Base-by-base conservation (phyloP, 495 filamentous ascomycete genomes). In the Penicillium roqueforti region DNA sequence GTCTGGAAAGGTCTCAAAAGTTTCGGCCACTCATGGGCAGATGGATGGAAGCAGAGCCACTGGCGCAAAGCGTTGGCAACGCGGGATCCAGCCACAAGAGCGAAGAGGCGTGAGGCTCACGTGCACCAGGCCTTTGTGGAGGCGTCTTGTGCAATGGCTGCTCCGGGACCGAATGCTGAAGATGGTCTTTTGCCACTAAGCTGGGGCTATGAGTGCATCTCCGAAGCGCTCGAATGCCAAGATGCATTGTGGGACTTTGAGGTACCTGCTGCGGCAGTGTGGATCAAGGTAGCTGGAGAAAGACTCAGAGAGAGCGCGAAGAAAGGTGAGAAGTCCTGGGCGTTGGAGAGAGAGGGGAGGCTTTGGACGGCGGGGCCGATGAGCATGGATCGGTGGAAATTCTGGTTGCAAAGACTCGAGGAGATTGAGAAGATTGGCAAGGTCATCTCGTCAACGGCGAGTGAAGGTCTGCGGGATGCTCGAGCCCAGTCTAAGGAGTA, bases 301-400 rank as follows among this genome's bases (percentile, higher is more conserved):
- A 51, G 48, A 41, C 22, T 51, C 48, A 51, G 23, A 40, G 48
- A 51, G 22, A 37, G 48, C 37, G 48, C 48, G 36, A 51, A 29
- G 37, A 51, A 41, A 51, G 48, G 37, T 39, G 48, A 51, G 22
- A 41, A 51, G 48, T 51, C 22, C 48, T 51, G 48, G 48, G 48
- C 31, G 34, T 41, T 51, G 34, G 37, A 51, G 48, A 51, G 48
- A 42, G 37, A 51, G 23, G 47, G 48, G 36, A 51, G 48, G 48
- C 48, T 51, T 51, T 51, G 48, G 48, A 8, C 48, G 23, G 48
- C 32, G 37, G 48, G 38, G 9, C 38, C 48, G 26, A 51, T 51
- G 48, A 51, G 48, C 37, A 51, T 51, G 38, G 49, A 52, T 34
- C 25, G 49, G 49, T 52, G 49, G 49, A 52, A 52, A 1, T 52